Evolutionary conservation across 345 rosid species (phyloP), one percentile per base, ranked within the genome.

Genomic region (Melaleuca quinquenervia): DNA sequence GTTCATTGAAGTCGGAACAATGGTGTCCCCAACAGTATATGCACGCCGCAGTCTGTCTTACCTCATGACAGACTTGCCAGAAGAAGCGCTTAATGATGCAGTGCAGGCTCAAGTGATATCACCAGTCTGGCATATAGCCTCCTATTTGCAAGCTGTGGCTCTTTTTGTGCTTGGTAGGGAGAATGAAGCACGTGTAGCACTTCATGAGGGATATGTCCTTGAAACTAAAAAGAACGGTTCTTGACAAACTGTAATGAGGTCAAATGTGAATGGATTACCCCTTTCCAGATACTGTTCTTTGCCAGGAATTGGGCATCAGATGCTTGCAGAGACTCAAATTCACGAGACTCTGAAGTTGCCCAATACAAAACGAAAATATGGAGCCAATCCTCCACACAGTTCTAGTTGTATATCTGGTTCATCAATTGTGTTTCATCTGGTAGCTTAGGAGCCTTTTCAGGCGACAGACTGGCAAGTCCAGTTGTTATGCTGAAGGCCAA

Each of bases 31-130:
- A 49, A 95, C 98, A 5, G 91, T 93, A 45, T 89, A 64, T 83
- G 98, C 94, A 45, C 91, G 99, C 84, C 94, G 99, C 32, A 96
- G 99, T 88, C 88, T 94, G 52, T 92, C 92, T 87, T 92, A 93
- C 86, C 89, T 96, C 83, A 94, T 95, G 93, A 93, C 82, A 60
- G 94, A 94, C 88, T 91, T 91, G 93, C 95, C 96, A 1, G 91
- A 89, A 84, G 96, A 94, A 90, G 98, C 97, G 8, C 90, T 92
- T n/a, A 89, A 90, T 78, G 99, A 95, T 88, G 98, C 97, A 84
- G 82, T 90, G 86, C 96, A 92, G 84, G 94, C 96, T 53, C 99
- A 94, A 89, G 91, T 91, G 80, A 92, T 92, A 85, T 94, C 95
- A 83, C 99, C 97, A 13, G 83, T 91, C 9, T 96, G 98, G 99